Evolutionary conservation across 1,139 yeast genomes (phyloP).

Genomic region (Nakaseomyces kungkrabaensis): DNA sequence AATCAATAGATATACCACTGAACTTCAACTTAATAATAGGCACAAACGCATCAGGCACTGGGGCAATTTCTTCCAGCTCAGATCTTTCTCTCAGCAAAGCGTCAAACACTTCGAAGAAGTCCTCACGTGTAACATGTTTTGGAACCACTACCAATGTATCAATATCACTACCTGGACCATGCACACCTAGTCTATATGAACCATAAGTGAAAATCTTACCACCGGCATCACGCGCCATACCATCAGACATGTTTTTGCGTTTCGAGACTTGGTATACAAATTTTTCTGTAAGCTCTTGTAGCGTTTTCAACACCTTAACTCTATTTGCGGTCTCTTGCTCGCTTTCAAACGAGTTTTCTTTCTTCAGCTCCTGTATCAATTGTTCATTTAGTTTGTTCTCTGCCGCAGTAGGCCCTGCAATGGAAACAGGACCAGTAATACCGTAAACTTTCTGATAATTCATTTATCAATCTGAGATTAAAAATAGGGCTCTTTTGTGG

Average conservation of each 20-base stretch:
- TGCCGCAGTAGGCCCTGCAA: constrained; percentile 70
- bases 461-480: constrained; percentile 11
- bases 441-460: constrained; percentile 43
- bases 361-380: constrained; percentile 67
- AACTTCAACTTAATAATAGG: constrained; percentile 88
- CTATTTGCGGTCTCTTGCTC: constrained; percentile 74
- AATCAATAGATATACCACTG: constrained; percentile 82
- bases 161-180: constrained; percentile 97
- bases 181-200: constrained; percentile 86
- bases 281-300: constrained; percentile 66
- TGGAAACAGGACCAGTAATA: constrained; percentile 83
- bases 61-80: constrained; percentile 79
- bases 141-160: constrained; percentile 95
- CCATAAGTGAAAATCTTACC: constrained; percentile 95
- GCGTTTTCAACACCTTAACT: constrained; percentile 55
- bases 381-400: constrained; percentile 69
- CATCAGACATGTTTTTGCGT: constrained; percentile 85
- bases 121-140: constrained; percentile 83
- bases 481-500: neutral
- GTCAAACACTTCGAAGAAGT: constrained; percentile 75
- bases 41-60: constrained; percentile 95
- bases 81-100: constrained; percentile 55
- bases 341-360: constrained; percentile 82
- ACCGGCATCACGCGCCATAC: constrained; percentile 95
- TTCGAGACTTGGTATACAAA: constrained; percentile 76